A percentile compares a stretch with the other conserved stretches of the same genome.
Conservation (phyloP, 1,139 yeast species). For the Pichia sp. region DNA sequence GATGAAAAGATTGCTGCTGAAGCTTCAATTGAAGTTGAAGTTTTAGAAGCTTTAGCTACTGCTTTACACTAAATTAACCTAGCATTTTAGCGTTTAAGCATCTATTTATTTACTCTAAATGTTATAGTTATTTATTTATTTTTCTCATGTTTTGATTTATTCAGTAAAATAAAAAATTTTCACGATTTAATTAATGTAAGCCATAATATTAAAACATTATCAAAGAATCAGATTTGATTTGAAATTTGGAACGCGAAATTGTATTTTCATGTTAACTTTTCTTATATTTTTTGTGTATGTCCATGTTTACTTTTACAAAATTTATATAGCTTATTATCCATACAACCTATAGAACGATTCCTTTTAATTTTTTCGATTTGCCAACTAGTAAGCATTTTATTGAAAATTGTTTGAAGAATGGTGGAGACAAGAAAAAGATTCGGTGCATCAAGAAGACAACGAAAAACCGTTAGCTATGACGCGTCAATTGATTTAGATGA, state of each 20-base stretch:
- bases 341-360: no score
- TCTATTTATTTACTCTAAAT: conserved; percentile 10
- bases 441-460: conserved; percentile 3
- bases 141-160: conserved; percentile 13
- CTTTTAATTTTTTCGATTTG: background rate
- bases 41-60: conserved; percentile 86
- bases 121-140: conserved; percentile 5
- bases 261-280: background rate
- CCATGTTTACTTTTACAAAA: background rate
- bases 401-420: background rate
- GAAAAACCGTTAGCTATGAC: conserved; percentile 5
- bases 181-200: conserved; percentile 3
- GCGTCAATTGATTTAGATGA: conserved; percentile 9
- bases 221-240: background rate
- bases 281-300: background rate
- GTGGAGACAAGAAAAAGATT: background rate
- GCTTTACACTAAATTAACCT: conserved; percentile 63
- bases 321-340: no score
- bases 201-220: background rate
- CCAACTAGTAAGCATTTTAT: background rate
- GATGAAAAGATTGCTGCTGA: conserved; percentile 90
- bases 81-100: background rate
- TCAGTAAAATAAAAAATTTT: conserved; percentile 11
- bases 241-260: background rate
- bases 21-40: conserved; percentile 94